Base-by-base conservation (phyloP, 164 flowering plant species). In the Vitis riparia region DNA sequence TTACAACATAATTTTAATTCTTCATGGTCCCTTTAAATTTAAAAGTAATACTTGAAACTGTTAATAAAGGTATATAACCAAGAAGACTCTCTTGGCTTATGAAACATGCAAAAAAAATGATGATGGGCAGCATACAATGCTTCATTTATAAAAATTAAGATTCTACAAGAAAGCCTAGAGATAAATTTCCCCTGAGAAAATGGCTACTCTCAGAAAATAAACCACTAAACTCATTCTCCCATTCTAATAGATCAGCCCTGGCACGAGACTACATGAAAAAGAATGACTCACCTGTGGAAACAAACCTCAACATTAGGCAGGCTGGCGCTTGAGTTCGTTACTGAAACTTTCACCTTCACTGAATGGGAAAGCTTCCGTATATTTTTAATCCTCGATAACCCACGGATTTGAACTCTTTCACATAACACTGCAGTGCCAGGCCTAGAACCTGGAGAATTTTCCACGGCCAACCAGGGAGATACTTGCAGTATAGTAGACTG, bases 241-340 rank as follows among this genome's bases (percentile, higher is more conserved):
- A 53, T 37, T 37, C 2, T 6, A 37, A 37, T 37, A 6, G 44
- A 48, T 63, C 51, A 58, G 63, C 11, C 51, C 44, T 6, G 44
- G 44, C 44, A 37, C 7, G 44, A 37, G 3, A 51, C 9, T 6
- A 59, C 56, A 32, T 44, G 19, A 30, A 30, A n/a, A 47, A 48
- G 50, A 29, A 57, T 19, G 6, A 75, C 92, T 83, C 76, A 94
- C 98, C 98, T 81, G 71, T 94, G 97, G 75, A 91, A 88, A 76
- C 98, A 94, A 65, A 89, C 84, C 65, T 88, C 92, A 15, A 82
- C 66, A 61, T 69, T 78, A 19, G 84, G 79, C 2, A 17, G 68
- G 32, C 72, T 82, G 13, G 62, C 53, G 71, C 62, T 83, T 62
- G 85, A 57, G 72, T 74, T 75, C 10, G 63, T 52, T 29, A 63